Percentiles rank a stretch among this genome's conserved stretches.
These are phyloP conservation scores for Podosphaera fusca DNA, from an alignment of 2,329 filamentous ascomycete species.

Conservation along the genomic window DNA sequence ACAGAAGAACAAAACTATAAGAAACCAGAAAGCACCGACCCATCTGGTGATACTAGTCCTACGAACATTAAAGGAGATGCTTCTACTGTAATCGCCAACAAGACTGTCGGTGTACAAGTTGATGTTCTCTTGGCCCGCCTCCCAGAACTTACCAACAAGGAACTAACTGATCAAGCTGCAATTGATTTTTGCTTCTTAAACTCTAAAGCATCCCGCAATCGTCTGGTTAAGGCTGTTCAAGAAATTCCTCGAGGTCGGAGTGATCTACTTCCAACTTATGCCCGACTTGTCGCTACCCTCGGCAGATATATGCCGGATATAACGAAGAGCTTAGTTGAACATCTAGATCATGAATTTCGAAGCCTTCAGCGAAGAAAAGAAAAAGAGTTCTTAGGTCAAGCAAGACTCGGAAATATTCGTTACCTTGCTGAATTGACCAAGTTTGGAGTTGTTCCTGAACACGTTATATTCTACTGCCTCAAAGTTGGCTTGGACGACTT, in stretches of 20 bases:
- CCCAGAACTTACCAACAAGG: constrained; percentile 81
- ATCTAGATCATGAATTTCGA: constrained; percentile 89
- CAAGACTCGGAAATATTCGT: constrained; percentile 83
- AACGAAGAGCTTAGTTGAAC: constrained; percentile 72
- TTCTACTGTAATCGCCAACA: constrained; percentile 88
- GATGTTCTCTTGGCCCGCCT: constrained; percentile 70
- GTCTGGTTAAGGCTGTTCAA: constrained; percentile 75
- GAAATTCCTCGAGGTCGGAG: constrained; percentile 87
- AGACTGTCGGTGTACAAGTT: constrained; percentile 90
- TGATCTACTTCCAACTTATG: constrained; percentile 75
- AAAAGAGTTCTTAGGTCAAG: constrained; percentile 89
- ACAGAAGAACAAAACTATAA: constrained; percentile 63
- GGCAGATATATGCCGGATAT: constrained; percentile 87
- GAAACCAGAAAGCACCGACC: constrained; percentile 34
- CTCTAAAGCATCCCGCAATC: constrained; percentile 89
- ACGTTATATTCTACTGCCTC: constrained; percentile 95
- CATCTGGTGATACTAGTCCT: constrained; percentile 18
- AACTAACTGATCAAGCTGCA: constrained; percentile 73
- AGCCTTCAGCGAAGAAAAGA: constrained; percentile 91
- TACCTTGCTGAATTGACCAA: constrained; percentile 95
- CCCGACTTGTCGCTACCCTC: constrained; percentile 78
- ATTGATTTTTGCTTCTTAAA: constrained; percentile 97
- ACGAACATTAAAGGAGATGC: constrained; percentile 30
- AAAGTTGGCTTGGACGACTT: constrained; percentile 97
- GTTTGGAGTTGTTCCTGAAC: constrained; percentile 91